Conservation (phyloP, 2,329 filamentous ascomycete species). For the Colletotrichum lentis region DNA sequence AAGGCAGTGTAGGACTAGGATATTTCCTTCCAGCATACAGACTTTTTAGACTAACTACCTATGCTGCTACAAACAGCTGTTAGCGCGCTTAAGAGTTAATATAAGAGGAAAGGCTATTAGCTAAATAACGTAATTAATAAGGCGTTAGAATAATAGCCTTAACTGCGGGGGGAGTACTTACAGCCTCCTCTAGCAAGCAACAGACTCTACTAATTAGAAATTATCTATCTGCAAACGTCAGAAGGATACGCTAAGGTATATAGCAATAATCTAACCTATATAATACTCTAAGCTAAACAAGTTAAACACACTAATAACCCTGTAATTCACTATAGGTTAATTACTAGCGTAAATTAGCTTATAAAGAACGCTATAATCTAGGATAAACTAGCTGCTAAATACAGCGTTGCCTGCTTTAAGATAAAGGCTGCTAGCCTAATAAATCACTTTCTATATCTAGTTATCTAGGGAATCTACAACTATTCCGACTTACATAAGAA, state of each 20-base stretch:
- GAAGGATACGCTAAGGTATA: neutral
- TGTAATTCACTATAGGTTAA: slow-evolving; percentile 45
- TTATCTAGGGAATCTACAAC: slow-evolving; percentile 47
- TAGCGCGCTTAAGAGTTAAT: neutral
- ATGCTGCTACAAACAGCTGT: neutral
- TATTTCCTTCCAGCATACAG: slow-evolving; percentile 17
- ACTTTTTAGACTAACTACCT: slow-evolving; percentile 24
- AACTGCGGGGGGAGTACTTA: neutral
- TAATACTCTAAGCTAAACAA: neutral
- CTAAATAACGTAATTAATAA: neutral
- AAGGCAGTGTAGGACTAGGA: slow-evolving; percentile 22
- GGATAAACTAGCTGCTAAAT: slow-evolving; percentile 49
- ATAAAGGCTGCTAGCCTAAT: neutral
- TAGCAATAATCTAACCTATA: neutral
- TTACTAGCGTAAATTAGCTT: slow-evolving; percentile 46
- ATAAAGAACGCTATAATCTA: slow-evolving; percentile 44
- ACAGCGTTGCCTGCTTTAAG: slow-evolving; percentile 42
- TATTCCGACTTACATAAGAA: slow-evolving; percentile 45
- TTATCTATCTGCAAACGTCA: neutral
- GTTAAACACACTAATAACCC: slow-evolving; percentile 32
- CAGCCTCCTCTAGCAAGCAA: too few relatives aligned
- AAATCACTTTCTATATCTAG: slow-evolving; percentile 1
- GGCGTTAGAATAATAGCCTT: neutral
- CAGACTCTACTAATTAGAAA: neutral
- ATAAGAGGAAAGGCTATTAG: neutral